Conservation (phyloP, 2,329 filamentous ascomycete genomes). For the Leptosphaerulina australis region DNA sequence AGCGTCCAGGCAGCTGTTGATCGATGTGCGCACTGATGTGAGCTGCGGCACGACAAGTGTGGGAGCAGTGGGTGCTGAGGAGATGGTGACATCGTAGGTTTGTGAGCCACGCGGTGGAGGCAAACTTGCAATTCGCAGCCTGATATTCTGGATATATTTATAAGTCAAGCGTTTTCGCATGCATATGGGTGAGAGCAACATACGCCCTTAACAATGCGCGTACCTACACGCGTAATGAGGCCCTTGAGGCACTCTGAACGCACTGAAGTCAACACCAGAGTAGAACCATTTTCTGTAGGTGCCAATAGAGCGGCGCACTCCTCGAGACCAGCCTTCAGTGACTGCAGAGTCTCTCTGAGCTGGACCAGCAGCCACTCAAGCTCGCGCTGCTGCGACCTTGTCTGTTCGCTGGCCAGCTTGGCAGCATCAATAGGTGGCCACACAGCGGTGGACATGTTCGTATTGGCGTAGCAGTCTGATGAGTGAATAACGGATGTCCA, state of each 20-base stretch:
- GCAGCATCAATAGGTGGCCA: constrained; percentile 63
- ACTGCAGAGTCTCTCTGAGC: constrained; percentile 65
- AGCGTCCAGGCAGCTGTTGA: constrained; percentile 83
- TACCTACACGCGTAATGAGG: constrained; percentile 85
- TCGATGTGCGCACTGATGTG: constrained; percentile 72
- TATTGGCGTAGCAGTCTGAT: not conserved
- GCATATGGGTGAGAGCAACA: constrained; percentile 42
- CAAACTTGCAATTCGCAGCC: constrained; percentile 75
- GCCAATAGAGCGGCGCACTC: constrained; percentile 88
- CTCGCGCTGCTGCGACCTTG: constrained; percentile 61
- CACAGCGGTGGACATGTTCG: constrained; percentile 64
- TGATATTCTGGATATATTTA: constrained; percentile 65
- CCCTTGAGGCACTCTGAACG: constrained; percentile 92
- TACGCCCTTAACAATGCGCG: constrained; percentile 89
- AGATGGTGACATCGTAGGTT: constrained; percentile 60
- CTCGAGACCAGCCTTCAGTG: constrained; percentile 74
- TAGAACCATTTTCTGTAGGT: constrained; percentile 83
- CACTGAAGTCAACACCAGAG: constrained; percentile 84
- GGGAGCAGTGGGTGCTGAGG: constrained; percentile 59
- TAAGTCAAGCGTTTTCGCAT: constrained; percentile 9
- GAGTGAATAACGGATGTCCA: not conserved
- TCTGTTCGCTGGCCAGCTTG: constrained; percentile 59
- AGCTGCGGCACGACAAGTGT: constrained; percentile 71
- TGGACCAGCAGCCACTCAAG: constrained; percentile 68
- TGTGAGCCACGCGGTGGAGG: constrained; percentile 59